Conservation (phyloP, 192 early-diverging fungal genomes). For the Dispira simplex region DNA sequence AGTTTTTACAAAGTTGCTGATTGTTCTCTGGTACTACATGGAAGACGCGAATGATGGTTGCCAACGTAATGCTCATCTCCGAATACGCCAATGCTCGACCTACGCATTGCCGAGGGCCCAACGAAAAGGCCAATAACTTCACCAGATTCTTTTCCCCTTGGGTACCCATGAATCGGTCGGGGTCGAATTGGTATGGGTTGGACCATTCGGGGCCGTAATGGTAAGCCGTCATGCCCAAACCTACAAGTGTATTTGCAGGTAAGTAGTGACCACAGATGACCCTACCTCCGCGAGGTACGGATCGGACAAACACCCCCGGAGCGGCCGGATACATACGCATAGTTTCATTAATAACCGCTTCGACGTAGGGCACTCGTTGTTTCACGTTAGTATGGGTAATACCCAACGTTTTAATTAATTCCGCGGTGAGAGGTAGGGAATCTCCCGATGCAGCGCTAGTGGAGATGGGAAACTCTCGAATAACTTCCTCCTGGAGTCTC, state of each 20-base stretch:
- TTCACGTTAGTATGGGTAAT: slow-evolving; percentile 3
- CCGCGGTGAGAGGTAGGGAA: neutral
- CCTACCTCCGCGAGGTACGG: slow-evolving; percentile 1
- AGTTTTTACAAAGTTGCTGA: neutral
- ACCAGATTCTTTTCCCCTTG: neutral
- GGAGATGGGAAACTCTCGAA: neutral
- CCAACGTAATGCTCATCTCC: slow-evolving; percentile 28
- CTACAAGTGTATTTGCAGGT: slow-evolving; percentile 25
- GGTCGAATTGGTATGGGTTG: slow-evolving; percentile 16
- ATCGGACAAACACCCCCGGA: neutral
- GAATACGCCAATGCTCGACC: slow-evolving; percentile 30
- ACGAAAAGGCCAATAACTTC: slow-evolving; percentile 30
- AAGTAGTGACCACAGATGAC: slow-evolving; percentile 15
- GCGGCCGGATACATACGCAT: slow-evolving; percentile 13
- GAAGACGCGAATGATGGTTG: slow-evolving; percentile 23
- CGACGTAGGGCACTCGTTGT: slow-evolving; percentile 4
- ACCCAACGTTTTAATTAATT: neutral
- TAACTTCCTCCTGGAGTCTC: slow-evolving; percentile 1
- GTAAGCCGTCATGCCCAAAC: slow-evolving; percentile 20
- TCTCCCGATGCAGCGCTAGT: neutral
- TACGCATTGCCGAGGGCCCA: slow-evolving; percentile 30
- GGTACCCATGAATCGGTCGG: slow-evolving; percentile 23
- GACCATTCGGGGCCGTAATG: slow-evolving; percentile 17
- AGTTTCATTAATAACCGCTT: slow-evolving; percentile 14
- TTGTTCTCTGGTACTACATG: slow-evolving; percentile 9